Evolutionary conservation across 108 stramenopile genomes (phyloP).

Genomic region (Parietichytrium sp.): DNA sequence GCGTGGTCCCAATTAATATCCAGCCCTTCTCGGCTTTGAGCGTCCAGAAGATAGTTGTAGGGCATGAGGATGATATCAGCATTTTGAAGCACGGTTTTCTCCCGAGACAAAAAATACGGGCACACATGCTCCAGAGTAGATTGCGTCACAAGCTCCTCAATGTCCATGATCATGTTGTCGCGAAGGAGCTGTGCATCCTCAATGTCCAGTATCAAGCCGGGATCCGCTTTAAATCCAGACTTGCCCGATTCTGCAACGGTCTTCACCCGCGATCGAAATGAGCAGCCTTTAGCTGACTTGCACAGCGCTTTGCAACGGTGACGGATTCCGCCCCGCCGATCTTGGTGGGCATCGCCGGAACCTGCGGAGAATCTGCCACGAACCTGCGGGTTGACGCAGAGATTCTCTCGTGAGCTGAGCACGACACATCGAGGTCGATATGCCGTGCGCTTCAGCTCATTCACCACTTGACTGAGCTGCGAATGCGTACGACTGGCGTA

Average conservation of each 20-base stretch:
- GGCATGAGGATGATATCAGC: slow-evolving; percentile 92
- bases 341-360: slow-evolving; percentile 73
- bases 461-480: slow-evolving; percentile 90
- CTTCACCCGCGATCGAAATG: slow-evolving; percentile 37
- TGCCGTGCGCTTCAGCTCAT: slow-evolving; percentile 82
- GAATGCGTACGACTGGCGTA: slow-evolving; percentile 96
- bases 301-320: slow-evolving; percentile 51
- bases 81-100: slow-evolving; percentile 60
- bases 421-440: slow-evolving; percentile 88
- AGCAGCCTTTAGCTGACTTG: slow-evolving; percentile 37
- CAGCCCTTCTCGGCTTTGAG: slow-evolving; percentile 71
- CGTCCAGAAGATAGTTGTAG: slow-evolving; percentile 97
- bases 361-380: slow-evolving; percentile 78
- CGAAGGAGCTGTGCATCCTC: slow-evolving; percentile 56
- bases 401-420: slow-evolving; percentile 90
- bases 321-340: slow-evolving; percentile 63
- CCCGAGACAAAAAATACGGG: slow-evolving; percentile 86
- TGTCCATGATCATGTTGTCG: slow-evolving; percentile 67
- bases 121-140: slow-evolving; percentile 77
- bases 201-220: slow-evolving; percentile 55
- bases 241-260: slow-evolving; percentile 49
- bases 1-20: slow-evolving; percentile 77
- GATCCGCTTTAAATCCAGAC: slow-evolving; percentile 72
- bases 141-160: slow-evolving; percentile 85
- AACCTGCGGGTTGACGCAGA: slow-evolving; percentile 90